Percentiles rank a stretch among this genome's conserved stretches.
These are phyloP conservation scores for Vitis rotundifolia DNA, from an alignment of 164 flowering plant species.

Conservation along the genomic window DNA sequence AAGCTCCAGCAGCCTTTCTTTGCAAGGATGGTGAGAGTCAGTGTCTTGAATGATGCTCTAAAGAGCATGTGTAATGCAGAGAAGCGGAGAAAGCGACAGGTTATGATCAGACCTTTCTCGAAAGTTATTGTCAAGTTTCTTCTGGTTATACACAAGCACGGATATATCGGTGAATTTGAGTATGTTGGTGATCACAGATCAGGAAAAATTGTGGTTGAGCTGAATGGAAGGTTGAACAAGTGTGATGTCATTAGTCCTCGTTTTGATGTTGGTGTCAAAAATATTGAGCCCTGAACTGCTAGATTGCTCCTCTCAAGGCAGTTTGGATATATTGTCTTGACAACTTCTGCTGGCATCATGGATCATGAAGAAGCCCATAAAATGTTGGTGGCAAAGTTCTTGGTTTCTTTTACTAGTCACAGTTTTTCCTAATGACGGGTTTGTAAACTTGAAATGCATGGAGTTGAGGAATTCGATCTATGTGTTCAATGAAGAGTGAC, in stretches of 20 bases:
- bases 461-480: no score
- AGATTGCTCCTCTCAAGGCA: slow-evolving; percentile 68
- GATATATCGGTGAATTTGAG: slow-evolving; percentile 74
- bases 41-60: slow-evolving; percentile 70
- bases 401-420: slow-evolving; percentile 51
- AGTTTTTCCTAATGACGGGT: slow-evolving; percentile 8
- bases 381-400: slow-evolving; percentile 66
- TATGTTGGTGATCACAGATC: slow-evolving; percentile 68
- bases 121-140: slow-evolving; percentile 71
- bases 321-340: slow-evolving; percentile 63
- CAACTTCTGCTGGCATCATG: slow-evolving; percentile 70
- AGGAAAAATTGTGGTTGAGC: slow-evolving; percentile 66
- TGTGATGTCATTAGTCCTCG: slow-evolving; percentile 77
- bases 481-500: no score
- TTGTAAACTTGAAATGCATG: no score
- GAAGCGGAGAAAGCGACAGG: slow-evolving; percentile 70
- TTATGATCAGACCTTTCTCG: slow-evolving; percentile 74
- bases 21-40: slow-evolving; percentile 54
- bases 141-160: slow-evolving; percentile 71
- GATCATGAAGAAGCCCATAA: slow-evolving; percentile 69
- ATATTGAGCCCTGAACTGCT: slow-evolving; percentile 73
- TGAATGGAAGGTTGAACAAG: slow-evolving; percentile 70
- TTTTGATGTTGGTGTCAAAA: slow-evolving; percentile 69
- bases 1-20: slow-evolving; percentile 9
- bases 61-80: slow-evolving; percentile 79